These are phyloP conservation scores for Scorias spongiosa DNA, from an alignment of 2,329 filamentous ascomycete genomes.

Conservation along the genomic window DNA sequence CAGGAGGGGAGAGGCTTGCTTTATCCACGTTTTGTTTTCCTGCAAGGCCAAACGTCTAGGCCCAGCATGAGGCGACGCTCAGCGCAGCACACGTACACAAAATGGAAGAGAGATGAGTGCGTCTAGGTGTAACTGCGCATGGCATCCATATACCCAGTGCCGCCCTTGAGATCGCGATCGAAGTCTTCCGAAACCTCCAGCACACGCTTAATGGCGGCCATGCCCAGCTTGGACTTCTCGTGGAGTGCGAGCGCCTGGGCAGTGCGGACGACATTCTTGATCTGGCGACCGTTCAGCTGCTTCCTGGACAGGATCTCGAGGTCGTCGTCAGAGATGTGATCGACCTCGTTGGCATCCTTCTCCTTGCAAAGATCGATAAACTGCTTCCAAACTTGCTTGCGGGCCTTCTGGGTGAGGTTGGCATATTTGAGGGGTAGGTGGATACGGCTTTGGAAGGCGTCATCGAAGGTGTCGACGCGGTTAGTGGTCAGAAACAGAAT, in stretches of 20 bases:
- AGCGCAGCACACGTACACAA: too few relatives aligned
- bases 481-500: slow-evolving; percentile 86
- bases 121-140: slow-evolving; percentile 58
- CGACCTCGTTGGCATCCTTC: slow-evolving; percentile 45
- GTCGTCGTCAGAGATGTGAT: slow-evolving; percentile 51
- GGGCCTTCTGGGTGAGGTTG: slow-evolving; percentile 54
- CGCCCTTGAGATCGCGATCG: slow-evolving; percentile 68
- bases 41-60: too few relatives aligned
- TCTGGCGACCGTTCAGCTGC: slow-evolving; percentile 57
- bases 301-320: slow-evolving; percentile 50
- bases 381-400: slow-evolving; percentile 67
- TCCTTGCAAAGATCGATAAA: slow-evolving; percentile 61
- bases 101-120: too few relatives aligned
- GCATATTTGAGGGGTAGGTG: slow-evolving; percentile 75
- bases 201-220: slow-evolving; percentile 67
- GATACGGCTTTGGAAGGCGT: slow-evolving; percentile 78
- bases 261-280: slow-evolving; percentile 77
- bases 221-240: slow-evolving; percentile 53
- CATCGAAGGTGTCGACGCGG: slow-evolving; percentile 74
- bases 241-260: slow-evolving; percentile 71
- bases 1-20: too few relatives aligned
- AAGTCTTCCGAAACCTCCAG: slow-evolving; percentile 76
- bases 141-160: slow-evolving; percentile 63
- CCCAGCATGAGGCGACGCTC: too few relatives aligned
- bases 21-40: too few relatives aligned